Percentiles rank a stretch among this genome's conserved stretches.
phyloP scores from a whole-genome alignment of 2,329 filamentous ascomycete genomes.

The Parascedosporium putredinis region DNA sequence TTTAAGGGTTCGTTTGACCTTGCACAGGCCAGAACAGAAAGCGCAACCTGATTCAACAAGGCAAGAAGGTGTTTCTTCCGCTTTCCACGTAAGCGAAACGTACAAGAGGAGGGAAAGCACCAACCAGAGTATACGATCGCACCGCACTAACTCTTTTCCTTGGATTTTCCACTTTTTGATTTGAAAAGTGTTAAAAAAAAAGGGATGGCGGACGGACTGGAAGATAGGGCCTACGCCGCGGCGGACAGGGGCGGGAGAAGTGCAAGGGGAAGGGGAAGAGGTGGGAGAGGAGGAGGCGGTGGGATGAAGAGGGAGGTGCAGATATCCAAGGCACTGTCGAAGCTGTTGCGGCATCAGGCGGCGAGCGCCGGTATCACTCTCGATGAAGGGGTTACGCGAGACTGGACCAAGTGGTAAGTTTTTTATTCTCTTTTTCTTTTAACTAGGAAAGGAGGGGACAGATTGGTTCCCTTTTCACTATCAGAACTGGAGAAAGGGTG shows the following conservation, averaged over 20 bases:
- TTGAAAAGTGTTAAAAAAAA: background rate
- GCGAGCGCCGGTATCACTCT: slow-evolving; percentile 44
- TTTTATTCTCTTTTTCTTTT: slow-evolving; percentile 9
- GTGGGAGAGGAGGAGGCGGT: background rate
- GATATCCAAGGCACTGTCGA: slow-evolving; percentile 44
- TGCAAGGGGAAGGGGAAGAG: background rate
- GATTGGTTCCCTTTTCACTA: background rate
- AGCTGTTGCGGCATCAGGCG: slow-evolving; percentile 46
- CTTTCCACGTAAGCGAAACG: too few species aligned
- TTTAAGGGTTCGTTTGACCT: too few species aligned
- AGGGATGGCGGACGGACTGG: slow-evolving; percentile 1
- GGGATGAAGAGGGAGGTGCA: slow-evolving; percentile 23
- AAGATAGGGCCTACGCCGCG: slow-evolving; percentile 1
- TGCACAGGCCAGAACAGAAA: too few species aligned
- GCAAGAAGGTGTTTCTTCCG: too few species aligned
- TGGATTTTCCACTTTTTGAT: too few species aligned
- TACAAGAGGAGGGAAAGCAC: too few species aligned
- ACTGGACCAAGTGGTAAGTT: slow-evolving; percentile 48
- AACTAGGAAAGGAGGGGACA: background rate
- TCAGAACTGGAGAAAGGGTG: too few species aligned
- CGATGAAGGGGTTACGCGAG: slow-evolving; percentile 49
- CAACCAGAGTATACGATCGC: too few species aligned
- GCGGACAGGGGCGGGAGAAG: background rate
- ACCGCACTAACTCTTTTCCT: too few species aligned
- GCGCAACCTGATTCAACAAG: too few species aligned